phyloP scores from a whole-genome alignment of 371 early-diverging fungal species.

The Lichtheimia ramosa region DNA sequence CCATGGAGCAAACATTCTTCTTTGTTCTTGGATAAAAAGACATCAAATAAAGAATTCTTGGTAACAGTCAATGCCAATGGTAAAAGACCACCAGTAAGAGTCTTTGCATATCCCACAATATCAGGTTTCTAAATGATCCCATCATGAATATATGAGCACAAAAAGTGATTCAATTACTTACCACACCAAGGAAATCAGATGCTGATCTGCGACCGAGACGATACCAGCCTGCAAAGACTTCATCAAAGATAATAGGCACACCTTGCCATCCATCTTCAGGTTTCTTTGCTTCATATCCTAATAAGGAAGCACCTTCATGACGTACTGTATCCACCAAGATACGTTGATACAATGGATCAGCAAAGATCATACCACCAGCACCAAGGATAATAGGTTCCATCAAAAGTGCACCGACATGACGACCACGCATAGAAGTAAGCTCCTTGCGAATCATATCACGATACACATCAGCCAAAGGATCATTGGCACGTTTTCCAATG shows the following conservation, averaged over 20 bases:
- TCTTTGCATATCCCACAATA: slow-evolving; percentile 78
- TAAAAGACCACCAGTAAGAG: slow-evolving; percentile 77
- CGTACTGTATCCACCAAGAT: slow-evolving; percentile 62
- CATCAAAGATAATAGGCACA: slow-evolving; percentile 81
- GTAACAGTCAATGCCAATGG: slow-evolving; percentile 77
- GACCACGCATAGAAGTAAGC: slow-evolving; percentile 44
- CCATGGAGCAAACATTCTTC: slow-evolving; percentile 79
- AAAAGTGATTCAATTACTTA: slow-evolving; percentile 30
- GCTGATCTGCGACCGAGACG: slow-evolving; percentile 69
- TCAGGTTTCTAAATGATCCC: slow-evolving; percentile 60
- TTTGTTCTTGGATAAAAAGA: slow-evolving; percentile 67
- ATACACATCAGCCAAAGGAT: slow-evolving; percentile 48
- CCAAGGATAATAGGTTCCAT: slow-evolving; percentile 84
- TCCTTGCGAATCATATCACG: slow-evolving; percentile 45
- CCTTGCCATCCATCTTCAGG: slow-evolving; percentile 48
- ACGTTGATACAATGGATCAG: slow-evolving; percentile 81
- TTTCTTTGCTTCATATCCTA: slow-evolving; percentile 25
- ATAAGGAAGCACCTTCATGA: slow-evolving; percentile 42
- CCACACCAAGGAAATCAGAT: slow-evolving; percentile 66
- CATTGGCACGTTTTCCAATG: slow-evolving; percentile 23
- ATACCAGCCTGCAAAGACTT: slow-evolving; percentile 83
- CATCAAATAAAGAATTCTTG: slow-evolving; percentile 62
- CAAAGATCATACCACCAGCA: slow-evolving; percentile 84
- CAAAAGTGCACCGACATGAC: slow-evolving; percentile 72
- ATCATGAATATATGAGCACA: slow-evolving; percentile 2